These are phyloP conservation scores for Colletotrichum gloeosporioides DNA, from an alignment of 2,329 filamentous ascomycete genomes.

Conservation along the genomic window DNA sequence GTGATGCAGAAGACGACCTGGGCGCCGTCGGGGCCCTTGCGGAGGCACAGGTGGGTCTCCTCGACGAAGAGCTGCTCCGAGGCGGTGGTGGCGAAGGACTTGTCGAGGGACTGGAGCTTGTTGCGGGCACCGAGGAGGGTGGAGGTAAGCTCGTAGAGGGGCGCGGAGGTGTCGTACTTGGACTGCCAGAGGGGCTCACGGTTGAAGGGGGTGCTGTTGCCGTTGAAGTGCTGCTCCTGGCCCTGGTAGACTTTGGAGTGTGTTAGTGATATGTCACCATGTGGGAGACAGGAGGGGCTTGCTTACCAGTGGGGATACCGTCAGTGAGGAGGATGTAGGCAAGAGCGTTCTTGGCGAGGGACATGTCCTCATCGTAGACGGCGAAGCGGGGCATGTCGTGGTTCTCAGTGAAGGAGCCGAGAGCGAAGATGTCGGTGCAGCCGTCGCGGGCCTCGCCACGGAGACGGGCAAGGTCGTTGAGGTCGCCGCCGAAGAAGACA, in stretches of 20 bases:
- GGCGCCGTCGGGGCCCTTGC: conserved; percentile 15
- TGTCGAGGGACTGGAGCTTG: conserved; percentile 8
- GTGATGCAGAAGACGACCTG: conserved; percentile 21
- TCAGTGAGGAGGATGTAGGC: conserved; percentile 64
- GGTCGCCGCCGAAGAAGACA: conserved; percentile 22
- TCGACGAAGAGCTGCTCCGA: conserved; percentile 20
- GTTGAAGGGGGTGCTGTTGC: conserved; percentile 51
- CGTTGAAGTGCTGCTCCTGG: conserved; percentile 65
- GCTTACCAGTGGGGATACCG: conserved; percentile 59
- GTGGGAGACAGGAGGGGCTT: too few species aligned
- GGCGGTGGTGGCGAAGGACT: conserved; percentile 3
- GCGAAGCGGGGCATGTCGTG: conserved; percentile 59
- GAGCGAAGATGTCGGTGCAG: conserved; percentile 29
- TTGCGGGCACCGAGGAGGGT: conserved; percentile 14
- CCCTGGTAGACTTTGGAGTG: conserved; percentile 61
- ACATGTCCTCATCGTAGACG: conserved; percentile 54
- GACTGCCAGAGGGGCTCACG: conserved; percentile 66
- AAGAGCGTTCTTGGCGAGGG: conserved; percentile 65
- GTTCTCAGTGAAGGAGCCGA: conserved; percentile 59
- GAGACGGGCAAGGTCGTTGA: conserved; percentile 33
- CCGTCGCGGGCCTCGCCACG: conserved; percentile 13
- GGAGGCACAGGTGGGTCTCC: conserved; percentile 15
- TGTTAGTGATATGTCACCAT: neutral
- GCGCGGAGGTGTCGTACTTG: conserved; percentile 49
- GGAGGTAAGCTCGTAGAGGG: conserved; percentile 45